Evolutionary conservation across 192 early-diverging fungal genomes (phyloP).

Genomic region (Lunasporangiospora selenospora): DNA sequence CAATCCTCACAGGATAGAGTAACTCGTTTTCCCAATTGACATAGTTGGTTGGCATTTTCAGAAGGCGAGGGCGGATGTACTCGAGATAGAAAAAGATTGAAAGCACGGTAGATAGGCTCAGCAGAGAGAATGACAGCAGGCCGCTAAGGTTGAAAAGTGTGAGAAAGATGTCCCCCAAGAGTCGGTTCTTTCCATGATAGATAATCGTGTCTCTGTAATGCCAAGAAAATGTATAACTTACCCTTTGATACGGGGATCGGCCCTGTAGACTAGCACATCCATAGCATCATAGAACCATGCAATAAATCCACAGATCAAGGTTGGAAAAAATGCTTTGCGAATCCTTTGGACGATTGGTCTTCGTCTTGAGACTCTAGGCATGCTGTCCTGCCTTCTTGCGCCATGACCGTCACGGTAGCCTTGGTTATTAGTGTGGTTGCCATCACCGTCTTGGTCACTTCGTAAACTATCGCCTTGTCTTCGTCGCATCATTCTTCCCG

Average conservation of each 20-base stretch:
- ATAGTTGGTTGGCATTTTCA: conserved; percentile 26
- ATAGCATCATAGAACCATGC: conserved; percentile 41
- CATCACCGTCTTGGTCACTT: conserved; percentile 40
- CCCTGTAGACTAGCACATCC: conserved; percentile 25
- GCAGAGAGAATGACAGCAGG: conserved; percentile 35
- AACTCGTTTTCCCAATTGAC: conserved; percentile 43
- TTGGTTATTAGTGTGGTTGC: conserved; percentile 26
- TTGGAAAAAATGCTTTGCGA: conserved; percentile 18
- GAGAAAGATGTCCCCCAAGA: background rate
- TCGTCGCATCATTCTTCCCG: conserved; percentile 28
- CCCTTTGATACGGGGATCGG: conserved; percentile 41
- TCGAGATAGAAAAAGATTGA: conserved; percentile 46
- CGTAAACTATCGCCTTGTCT: conserved; percentile 9
- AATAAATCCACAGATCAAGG: conserved; percentile 8
- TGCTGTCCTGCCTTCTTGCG: background rate
- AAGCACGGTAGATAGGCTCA: conserved; percentile 29
- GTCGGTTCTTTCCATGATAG: no score
- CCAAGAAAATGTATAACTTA: conserved; percentile 3
- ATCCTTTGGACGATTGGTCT: conserved; percentile 18
- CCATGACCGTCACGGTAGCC: conserved; percentile 36
- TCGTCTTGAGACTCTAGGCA: background rate
- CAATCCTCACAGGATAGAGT: conserved; percentile 26
- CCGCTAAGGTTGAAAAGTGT: conserved; percentile 6
- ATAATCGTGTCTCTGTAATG: no score
- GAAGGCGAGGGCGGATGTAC: conserved; percentile 25